phyloP scores from a whole-genome alignment of 2,329 filamentous ascomycete genomes.

The Colletotrichum cuscutae region DNA sequence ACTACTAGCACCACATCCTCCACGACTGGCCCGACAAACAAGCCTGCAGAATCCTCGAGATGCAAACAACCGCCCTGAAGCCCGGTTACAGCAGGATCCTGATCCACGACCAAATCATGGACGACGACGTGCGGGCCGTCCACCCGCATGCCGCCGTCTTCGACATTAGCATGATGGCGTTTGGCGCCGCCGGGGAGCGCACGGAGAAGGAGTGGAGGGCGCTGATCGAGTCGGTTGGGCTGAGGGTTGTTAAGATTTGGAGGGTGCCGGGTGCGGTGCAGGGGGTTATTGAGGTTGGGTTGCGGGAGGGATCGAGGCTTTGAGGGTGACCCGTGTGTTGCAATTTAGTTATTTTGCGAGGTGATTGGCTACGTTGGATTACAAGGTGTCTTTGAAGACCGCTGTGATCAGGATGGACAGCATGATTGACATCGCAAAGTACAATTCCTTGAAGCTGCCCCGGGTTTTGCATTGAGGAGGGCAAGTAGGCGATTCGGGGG shows the following conservation, averaged over 20 bases:
- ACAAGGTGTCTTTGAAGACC: too few species aligned
- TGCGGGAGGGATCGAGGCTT: background rate
- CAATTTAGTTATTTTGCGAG: too few species aligned
- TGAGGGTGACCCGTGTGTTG: constrained; percentile 43
- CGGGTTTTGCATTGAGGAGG: too few species aligned
- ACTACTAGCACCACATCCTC: constrained; percentile 64
- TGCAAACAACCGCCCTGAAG: constrained; percentile 54
- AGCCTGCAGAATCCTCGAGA: constrained; percentile 50
- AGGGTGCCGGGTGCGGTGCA: background rate
- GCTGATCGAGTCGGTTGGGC: constrained; percentile 2
- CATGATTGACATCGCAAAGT: too few species aligned
- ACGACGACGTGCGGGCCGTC: constrained; percentile 40
- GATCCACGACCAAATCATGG: constrained; percentile 50
- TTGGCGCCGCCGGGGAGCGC: constrained; percentile 5
- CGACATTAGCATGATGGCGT: constrained; percentile 12
- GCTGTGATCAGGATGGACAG: too few species aligned
- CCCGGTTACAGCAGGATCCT: constrained; percentile 50
- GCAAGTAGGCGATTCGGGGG: too few species aligned
- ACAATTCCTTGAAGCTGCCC: too few species aligned
- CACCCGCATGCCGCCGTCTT: constrained; percentile 12
- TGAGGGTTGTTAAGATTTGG: constrained; percentile 28
- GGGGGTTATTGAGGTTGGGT: constrained; percentile 2
- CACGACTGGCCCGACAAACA: constrained; percentile 65
- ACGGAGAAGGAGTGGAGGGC: constrained; percentile 16
- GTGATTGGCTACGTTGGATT: too few species aligned